Conservation (phyloP, 106 monocot species). For the Agapanthus africanus region DNA sequence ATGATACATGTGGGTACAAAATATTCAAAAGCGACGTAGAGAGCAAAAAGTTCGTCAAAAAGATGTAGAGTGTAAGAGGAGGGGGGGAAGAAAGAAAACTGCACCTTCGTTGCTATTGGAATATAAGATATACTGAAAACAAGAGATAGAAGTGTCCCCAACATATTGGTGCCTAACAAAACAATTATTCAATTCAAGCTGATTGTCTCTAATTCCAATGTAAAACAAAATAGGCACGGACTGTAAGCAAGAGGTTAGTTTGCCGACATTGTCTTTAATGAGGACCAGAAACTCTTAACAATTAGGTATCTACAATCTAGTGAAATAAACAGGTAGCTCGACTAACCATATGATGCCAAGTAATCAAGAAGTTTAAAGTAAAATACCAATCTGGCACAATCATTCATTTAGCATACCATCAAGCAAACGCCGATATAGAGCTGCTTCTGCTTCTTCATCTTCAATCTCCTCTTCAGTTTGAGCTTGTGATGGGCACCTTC, state of each 20-base stretch:
- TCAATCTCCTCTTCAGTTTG: conserved; percentile 85
- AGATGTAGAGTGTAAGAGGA: no score
- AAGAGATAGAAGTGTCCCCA: no score
- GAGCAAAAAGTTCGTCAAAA: no score
- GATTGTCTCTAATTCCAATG: background rate
- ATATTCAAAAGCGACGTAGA: background rate
- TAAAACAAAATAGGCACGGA: background rate
- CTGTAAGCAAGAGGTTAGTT: background rate
- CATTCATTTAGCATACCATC: conserved; percentile 42
- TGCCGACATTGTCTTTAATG: background rate
- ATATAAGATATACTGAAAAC: background rate
- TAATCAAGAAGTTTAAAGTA: background rate
- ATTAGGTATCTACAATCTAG: background rate
- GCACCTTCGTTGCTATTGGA: no score
- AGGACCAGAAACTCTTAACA: background rate
- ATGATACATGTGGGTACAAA: background rate
- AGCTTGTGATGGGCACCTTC: conserved; percentile 61
- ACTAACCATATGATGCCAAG: background rate
- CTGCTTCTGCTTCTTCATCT: conserved; percentile 79
- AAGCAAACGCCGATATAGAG: conserved; percentile 53
- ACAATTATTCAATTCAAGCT: background rate
- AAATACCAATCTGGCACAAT: background rate
- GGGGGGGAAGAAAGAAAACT: no score
- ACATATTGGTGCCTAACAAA: background rate
- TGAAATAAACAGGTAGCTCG: background rate